Evolutionary conservation across 495 filamentous ascomycete genomes (phyloP).

Genomic region (Parathielavia hyrcaniae): DNA sequence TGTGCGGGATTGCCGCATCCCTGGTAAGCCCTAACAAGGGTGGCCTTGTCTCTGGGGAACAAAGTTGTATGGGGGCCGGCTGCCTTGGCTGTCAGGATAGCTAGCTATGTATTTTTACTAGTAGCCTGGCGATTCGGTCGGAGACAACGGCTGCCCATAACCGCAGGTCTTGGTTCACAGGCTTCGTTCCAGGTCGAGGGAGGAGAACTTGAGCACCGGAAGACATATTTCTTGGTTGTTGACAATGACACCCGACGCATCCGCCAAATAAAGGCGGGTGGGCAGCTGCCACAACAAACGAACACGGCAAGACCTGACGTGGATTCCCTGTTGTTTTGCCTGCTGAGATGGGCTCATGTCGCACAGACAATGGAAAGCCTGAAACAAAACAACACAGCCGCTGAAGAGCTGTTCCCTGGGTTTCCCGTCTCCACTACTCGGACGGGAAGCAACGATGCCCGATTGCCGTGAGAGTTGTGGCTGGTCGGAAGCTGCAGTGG

Average conservation of each 20-base stretch:
- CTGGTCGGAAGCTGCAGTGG: conserved; percentile 14
- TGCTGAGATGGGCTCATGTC: background rate
- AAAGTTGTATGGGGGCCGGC: background rate
- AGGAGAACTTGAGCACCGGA: too few relatives aligned
- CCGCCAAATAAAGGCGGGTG: too few relatives aligned
- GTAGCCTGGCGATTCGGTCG: conserved; percentile 2
- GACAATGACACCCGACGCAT: too few relatives aligned
- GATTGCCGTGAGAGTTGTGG: conserved; percentile 10
- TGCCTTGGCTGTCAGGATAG: too few relatives aligned
- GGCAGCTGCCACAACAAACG: too few relatives aligned
- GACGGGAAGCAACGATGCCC: conserved; percentile 7
- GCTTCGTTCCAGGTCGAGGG: background rate
- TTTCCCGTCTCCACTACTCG: background rate
- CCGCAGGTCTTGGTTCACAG: background rate
- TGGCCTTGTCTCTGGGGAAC: background rate
- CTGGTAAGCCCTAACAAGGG: conserved; percentile 14
- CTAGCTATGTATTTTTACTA: too few relatives aligned
- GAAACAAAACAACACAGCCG: conserved; percentile 6
- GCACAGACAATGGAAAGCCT: background rate
- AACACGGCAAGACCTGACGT: background rate
- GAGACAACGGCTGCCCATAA: conserved; percentile 12
- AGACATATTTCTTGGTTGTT: too few relatives aligned
- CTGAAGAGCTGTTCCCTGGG: background rate
- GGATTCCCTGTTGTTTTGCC: background rate
- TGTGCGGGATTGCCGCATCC: conserved; percentile 7